Conservation (phyloP, 345 rosid genomes). For the Arabidopsis suecica region DNA sequence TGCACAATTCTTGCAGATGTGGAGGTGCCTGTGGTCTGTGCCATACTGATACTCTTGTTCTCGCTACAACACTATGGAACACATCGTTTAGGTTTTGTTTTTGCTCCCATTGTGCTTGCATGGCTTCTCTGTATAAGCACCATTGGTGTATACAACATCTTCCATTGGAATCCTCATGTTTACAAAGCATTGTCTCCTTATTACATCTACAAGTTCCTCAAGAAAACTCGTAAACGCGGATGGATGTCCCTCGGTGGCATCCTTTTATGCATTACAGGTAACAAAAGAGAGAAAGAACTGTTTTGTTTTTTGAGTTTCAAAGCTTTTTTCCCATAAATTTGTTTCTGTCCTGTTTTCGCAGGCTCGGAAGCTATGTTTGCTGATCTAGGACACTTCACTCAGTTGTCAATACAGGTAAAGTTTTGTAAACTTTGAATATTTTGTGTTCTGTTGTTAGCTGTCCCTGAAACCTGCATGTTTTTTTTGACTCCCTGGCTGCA, state of each 20-base stretch:
- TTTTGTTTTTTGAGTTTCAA: not conserved
- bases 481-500: constrained; percentile 46
- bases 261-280: constrained; percentile 92
- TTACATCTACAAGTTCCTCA: constrained; percentile 87
- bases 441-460: not conserved
- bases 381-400: constrained; percentile 97
- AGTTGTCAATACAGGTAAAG: constrained; percentile 81
- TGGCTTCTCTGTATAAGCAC: constrained; percentile 92
- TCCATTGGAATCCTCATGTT: constrained; percentile 90
- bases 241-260: constrained; percentile 99
- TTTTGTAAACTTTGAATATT: not conserved
- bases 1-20: constrained; percentile 63
- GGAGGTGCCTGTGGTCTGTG: constrained; percentile 79
- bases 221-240: constrained; percentile 88
- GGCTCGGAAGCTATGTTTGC: constrained; percentile 99
- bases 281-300: not conserved
- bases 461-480: constrained; percentile 1
- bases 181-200: constrained; percentile 95
- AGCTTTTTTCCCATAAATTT: not conserved
- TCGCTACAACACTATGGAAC: constrained; percentile 89
- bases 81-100: constrained; percentile 80
- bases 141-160: constrained; percentile 85
- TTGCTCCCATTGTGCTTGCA: constrained; percentile 76
- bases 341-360: constrained; percentile 29
- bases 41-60: constrained; percentile 70